These are phyloP conservation scores for Epichloe aotearoae DNA, from an alignment of 2,329 filamentous ascomycete genomes.

Conservation along the genomic window DNA sequence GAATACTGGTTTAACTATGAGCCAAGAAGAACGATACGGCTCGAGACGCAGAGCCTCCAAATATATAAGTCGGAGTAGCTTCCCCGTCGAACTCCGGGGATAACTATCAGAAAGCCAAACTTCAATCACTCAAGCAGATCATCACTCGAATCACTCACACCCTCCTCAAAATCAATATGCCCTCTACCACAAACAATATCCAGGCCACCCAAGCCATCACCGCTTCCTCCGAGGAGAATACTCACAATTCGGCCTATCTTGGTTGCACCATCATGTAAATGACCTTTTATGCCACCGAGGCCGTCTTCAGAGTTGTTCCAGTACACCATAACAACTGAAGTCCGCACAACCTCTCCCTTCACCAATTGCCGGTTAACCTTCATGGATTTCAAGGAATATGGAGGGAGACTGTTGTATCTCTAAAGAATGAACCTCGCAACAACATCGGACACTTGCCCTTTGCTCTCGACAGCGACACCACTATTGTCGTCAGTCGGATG, in stretches of 20 bases:
- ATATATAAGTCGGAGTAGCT: neutral
- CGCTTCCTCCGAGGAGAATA: constrained; percentile 6
- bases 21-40: neutral
- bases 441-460: neutral
- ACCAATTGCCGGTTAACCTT: neutral
- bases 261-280: constrained; percentile 24
- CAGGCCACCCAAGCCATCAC: constrained; percentile 9
- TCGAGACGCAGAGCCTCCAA: neutral
- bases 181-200: constrained; percentile 14
- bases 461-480: neutral
- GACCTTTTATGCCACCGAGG: neutral
- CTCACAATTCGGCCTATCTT: neutral
- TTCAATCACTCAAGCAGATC: neutral
- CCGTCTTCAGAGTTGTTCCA: neutral
- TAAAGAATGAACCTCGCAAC: neutral
- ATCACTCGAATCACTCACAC: neutral
- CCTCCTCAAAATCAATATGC: constrained; percentile 14
- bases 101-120: neutral
- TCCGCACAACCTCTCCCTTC: neutral
- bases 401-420: neutral
- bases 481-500: neutral
- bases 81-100: neutral
- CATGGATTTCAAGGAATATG: neutral
- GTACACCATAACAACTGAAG: neutral
- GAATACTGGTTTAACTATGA: neutral